Conservation (phyloP, 306 rosid genomes). For the Parietaria judaica region DNA sequence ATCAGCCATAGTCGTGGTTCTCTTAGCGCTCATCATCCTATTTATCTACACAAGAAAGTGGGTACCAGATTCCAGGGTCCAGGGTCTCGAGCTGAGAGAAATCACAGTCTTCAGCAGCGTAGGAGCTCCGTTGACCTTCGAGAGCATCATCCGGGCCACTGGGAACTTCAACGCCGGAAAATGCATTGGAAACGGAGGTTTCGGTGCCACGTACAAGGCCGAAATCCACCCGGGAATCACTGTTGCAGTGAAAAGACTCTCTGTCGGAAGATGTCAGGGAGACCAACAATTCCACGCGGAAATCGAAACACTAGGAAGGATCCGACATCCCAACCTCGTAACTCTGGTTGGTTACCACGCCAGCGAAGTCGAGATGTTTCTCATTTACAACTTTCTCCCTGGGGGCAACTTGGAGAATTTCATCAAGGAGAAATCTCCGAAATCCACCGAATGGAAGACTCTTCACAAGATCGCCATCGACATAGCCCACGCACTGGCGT, state of each 20-base stretch:
- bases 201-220: constrained; percentile 29
- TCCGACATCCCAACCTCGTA: constrained; percentile 28
- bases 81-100: constrained; percentile 26
- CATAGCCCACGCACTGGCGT: constrained; percentile 29
- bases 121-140: constrained; percentile 25
- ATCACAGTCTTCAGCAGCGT: constrained; percentile 24
- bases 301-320: constrained; percentile 27
- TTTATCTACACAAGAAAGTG: constrained; percentile 33
- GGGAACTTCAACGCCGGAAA: constrained; percentile 23
- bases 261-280: constrained; percentile 31
- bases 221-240: constrained; percentile 21
- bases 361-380: constrained; percentile 33
- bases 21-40: constrained; percentile 25
- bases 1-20: constrained; percentile 23
- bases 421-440: constrained; percentile 21
- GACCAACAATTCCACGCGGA: constrained; percentile 31
- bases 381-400: constrained; percentile 28
- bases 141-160: constrained; percentile 28
- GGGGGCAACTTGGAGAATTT: constrained; percentile 34
- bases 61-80: constrained; percentile 34
- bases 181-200: constrained; percentile 31
- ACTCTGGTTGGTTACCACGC: constrained; percentile 34
- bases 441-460: constrained; percentile 25
- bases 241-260: constrained; percentile 30
- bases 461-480: constrained; percentile 33